A percentile compares a stretch with the other conserved stretches of the same genome.
phyloP scores from a whole-genome alignment of 2,329 filamentous ascomycete species.

The Mycocentrospora acerina region DNA sequence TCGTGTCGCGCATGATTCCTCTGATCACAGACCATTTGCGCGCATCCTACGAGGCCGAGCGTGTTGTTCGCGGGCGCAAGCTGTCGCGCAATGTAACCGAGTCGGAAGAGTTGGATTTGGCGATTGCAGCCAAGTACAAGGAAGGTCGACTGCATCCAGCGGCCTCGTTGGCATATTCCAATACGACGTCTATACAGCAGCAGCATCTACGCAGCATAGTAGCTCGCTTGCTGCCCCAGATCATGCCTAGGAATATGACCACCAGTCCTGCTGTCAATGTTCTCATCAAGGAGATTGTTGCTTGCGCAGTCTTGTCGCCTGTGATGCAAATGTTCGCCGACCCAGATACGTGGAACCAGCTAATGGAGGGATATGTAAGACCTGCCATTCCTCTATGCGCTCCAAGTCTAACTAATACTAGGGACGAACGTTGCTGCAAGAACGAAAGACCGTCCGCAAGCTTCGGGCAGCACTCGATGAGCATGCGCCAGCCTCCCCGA shows the following conservation, averaged over 20 bases:
- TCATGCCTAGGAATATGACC: conserved; percentile 73
- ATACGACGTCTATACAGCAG: conserved; percentile 83
- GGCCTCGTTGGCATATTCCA: conserved; percentile 77
- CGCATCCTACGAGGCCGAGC: conserved; percentile 89
- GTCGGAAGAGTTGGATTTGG: conserved; percentile 91
- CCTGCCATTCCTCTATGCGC: conserved; percentile 8
- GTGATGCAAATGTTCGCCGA: conserved; percentile 79
- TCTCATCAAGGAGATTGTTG: conserved; percentile 84
- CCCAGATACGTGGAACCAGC: conserved; percentile 95
- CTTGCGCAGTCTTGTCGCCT: conserved; percentile 86
- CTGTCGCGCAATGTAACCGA: conserved; percentile 89
- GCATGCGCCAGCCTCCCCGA: conserved; percentile 81
- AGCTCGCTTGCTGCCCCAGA: conserved; percentile 67
- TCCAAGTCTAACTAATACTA: conserved; percentile 35
- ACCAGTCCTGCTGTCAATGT: conserved; percentile 79
- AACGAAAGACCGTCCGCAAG: conserved; percentile 90
- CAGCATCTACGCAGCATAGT: conserved; percentile 81
- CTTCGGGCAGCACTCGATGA: conserved; percentile 89
- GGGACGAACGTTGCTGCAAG: conserved; percentile 83
- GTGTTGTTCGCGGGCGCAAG: conserved; percentile 80
- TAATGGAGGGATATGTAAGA: conserved; percentile 78
- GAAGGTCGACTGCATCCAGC: conserved; percentile 88
- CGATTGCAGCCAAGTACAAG: conserved; percentile 91
- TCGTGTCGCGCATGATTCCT: conserved; percentile 81
- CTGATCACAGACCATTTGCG: conserved; percentile 85